These are phyloP conservation scores for Penicillium sp. DNA, from an alignment of 2,329 filamentous ascomycete genomes.

Conservation along the genomic window DNA sequence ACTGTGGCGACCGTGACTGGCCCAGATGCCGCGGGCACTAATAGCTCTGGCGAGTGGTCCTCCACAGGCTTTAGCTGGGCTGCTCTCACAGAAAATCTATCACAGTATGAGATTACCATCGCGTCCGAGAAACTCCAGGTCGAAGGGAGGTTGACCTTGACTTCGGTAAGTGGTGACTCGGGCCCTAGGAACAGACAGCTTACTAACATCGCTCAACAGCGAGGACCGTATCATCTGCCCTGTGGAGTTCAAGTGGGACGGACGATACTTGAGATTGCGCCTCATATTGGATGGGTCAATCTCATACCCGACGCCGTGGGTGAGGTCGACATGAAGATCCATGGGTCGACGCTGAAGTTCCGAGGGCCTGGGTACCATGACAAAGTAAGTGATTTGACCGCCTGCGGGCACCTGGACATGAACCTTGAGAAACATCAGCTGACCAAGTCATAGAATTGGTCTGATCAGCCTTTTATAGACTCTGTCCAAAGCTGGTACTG, in stretches of 20 bases:
- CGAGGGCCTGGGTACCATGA: constrained; percentile 40
- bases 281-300: constrained; percentile 35
- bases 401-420: not conserved
- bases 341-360: constrained; percentile 28
- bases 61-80: constrained; percentile 12
- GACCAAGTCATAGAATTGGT: constrained; percentile 35
- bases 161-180: constrained; percentile 6
- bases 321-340: constrained; percentile 24
- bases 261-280: constrained; percentile 13
- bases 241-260: constrained; percentile 9
- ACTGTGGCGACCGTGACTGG: constrained; percentile 10
- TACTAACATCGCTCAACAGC: not conserved
- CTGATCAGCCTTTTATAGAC: constrained; percentile 29
- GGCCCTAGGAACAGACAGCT: not conserved
- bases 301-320: constrained; percentile 30
- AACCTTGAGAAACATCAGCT: not conserved
- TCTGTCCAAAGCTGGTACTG: constrained; percentile 37
- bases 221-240: constrained; percentile 10
- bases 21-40: not conserved
- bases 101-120: constrained; percentile 11
- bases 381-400: constrained; percentile 25
- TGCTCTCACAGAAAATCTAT: constrained; percentile 1
- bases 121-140: constrained; percentile 10
- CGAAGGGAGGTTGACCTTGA: constrained; percentile 9
- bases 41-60: constrained; percentile 8